Base-by-base conservation (phyloP, 2,329 filamentous ascomycete genomes). In the Drechslerella coelobrocha region DNA sequence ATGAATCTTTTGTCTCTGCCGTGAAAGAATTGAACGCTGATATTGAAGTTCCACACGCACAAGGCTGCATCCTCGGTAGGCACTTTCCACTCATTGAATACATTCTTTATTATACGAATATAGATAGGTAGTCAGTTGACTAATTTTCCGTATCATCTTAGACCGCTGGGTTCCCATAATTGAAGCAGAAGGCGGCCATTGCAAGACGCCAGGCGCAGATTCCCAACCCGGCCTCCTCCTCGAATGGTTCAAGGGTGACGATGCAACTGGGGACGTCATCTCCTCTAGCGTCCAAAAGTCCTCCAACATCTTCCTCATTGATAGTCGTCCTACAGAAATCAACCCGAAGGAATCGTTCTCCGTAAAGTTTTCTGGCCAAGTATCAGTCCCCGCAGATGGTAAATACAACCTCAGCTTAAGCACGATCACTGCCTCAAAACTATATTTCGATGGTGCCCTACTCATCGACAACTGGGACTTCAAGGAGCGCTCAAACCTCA, bases 401-500 rank as follows among this genome's bases (percentile, higher is more conserved):
- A 59, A 71, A 45, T 71, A 71, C 41, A 71, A 71, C 29, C 63
- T 71, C 23, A 63, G 59, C 37, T 54, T 71, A 29, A 71, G 66
- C 39, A 71, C 66, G 6, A 62, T 71, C 47, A 71, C 66, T 7
- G 59, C 66, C 2, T 14, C 53, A 3, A 59, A 60, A 5, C 31
- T 71, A 17, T 71, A 63, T 19, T 29, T 63, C 19, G 50, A 71
- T n/a, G 66, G 66, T 19, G 53, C 57, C 19, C 59, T 63, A 12
- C 53, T 71, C 8, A 59, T 71, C 41, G 66, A 71, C n/a, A 71
- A 71, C 66, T 71, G 66, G 66, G 66, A 71, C n/a, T 71, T 71
- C 54, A 71, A 71, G 34, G 52, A 60, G 26, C 66, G 66, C 6
- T 52, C 59, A 7, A 59, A 71, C 26, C 37, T 71, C 8, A 62